Percentiles rank a stretch among this genome's conserved stretches.
Conservation (phyloP, 106 monocot genomes). For the Dioscorea alata region DNA sequence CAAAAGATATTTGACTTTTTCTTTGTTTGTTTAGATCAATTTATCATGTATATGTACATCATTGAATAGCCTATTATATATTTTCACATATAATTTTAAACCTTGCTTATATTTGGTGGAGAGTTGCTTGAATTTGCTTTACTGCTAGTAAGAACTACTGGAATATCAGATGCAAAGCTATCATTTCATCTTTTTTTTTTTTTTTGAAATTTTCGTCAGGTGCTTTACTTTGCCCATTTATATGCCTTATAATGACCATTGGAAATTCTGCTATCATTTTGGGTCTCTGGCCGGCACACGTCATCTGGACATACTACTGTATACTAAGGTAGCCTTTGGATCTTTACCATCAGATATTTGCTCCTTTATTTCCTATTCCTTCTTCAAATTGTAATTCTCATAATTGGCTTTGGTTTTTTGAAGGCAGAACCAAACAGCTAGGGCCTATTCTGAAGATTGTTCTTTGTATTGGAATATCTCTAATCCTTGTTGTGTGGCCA, state of each 20-base stretch:
- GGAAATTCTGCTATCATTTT: conserved; percentile 83
- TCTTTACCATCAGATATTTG: background rate
- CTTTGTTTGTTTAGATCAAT: background rate
- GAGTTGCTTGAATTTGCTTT: background rate
- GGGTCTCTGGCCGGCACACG: conserved; percentile 89
- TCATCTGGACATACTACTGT: conserved; percentile 74
- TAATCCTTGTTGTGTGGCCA: conserved; percentile 56
- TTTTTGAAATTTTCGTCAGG: conserved; percentile 50
- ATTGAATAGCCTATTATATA: background rate
- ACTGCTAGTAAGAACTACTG: background rate
- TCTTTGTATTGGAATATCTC: conserved; percentile 26
- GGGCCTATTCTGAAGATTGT: conserved; percentile 76
- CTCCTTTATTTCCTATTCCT: background rate
- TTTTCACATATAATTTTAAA: background rate
- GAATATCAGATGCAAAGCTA: background rate
- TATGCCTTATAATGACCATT: conserved; percentile 59
- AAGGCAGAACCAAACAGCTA: conserved; percentile 69
- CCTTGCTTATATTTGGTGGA: background rate
- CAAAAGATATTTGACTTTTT: background rate
- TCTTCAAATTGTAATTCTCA: background rate
- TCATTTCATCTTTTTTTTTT: background rate
- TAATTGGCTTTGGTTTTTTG: conserved; percentile 8
- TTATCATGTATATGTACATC: background rate
- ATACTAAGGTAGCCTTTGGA: conserved; percentile 51
- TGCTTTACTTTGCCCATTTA: conserved; percentile 55